Evolutionary conservation across 2,329 filamentous ascomycete genomes (phyloP), one percentile per base, ranked within the genome.

Genomic region (Pseudogymnoascus sp.): DNA sequence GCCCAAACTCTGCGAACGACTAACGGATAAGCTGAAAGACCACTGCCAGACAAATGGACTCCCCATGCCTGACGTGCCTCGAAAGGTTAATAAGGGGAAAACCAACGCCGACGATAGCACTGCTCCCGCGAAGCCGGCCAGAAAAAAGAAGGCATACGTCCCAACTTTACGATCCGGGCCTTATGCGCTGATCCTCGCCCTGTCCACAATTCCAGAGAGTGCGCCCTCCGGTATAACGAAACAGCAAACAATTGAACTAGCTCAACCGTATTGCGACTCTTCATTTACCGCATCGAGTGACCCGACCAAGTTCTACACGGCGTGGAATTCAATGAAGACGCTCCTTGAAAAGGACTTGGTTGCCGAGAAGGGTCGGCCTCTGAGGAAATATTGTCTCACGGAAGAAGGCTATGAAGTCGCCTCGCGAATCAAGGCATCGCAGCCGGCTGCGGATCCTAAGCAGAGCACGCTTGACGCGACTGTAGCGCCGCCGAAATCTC

Each of bases 241-340:
- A 71, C 71, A 79, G 5, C 82, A 89, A 62, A 75, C 92, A 2
- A 87, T 92, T 52, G 84, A 86, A 64, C 76, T 81, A 11, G 88
- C 89, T 0, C 88, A 93, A 69, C 83, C 83, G 5, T 79, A 89
- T 71, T 91, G 87, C 68, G 88, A 92, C 70, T 76, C 86, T 1
- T 92, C 89, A 0, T 92, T 91, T 68, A 87, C 82, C 0, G 84
- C 82, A 0, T 86, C 88, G 0, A 79, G 77, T 41, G 87, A 90
- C 61, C 78, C 88, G 0, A 86, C 80, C 9, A 88, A 86, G 62
- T 89, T 84, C 68, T 90, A 90, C 68, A 93, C 90, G 0, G 90
- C 90, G 0, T 94, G 90, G 90, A 88, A 84, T 69, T 91, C 89
- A 1, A 92, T 93, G 82, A 90, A 90, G 71, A 91, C 87, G 0